A percentile compares a stretch with the other conserved stretches of the same genome.
Evolutionary conservation across 1,284 basidiomycete species (phyloP).

Genomic region (Cutaneotrichosporon cyanovorans): DNA sequence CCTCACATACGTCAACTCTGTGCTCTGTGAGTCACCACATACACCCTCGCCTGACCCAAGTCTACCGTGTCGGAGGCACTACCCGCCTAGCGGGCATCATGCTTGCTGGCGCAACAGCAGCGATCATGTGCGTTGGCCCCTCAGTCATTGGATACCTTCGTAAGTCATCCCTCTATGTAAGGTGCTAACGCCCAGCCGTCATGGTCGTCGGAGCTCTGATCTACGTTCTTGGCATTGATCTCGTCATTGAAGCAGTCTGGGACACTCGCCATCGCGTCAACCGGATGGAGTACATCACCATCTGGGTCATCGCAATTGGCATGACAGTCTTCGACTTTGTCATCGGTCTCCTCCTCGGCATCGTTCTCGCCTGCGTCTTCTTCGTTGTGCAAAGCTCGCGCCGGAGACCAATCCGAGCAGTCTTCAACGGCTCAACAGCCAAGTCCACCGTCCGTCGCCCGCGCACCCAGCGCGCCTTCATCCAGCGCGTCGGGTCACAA

Average conservation of each 20-base stretch:
- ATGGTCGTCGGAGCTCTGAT: constrained; percentile 88
- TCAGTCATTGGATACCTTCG: constrained; percentile 70
- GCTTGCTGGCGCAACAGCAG: constrained; percentile 66
- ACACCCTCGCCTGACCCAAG: constrained; percentile 29
- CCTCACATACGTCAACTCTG: constrained; percentile 69
- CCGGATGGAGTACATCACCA: constrained; percentile 54
- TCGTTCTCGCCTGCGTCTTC: constrained; percentile 86
- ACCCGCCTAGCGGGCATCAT: constrained; percentile 78
- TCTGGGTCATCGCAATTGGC: constrained; percentile 61
- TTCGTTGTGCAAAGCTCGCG: constrained; percentile 92
- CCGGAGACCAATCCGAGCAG: constrained; percentile 67
- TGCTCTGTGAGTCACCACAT: constrained; percentile 52
- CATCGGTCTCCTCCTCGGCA: constrained; percentile 84
- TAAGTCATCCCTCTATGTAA: constrained; percentile 47
- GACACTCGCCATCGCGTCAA: constrained; percentile 86
- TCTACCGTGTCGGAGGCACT: constrained; percentile 89
- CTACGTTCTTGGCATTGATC: constrained; percentile 88
- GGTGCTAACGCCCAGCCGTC: constrained; percentile 55
- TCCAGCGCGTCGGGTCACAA: constrained; percentile 83
- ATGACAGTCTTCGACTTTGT: constrained; percentile 96
- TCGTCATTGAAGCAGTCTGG: constrained; percentile 92
- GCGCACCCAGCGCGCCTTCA: constrained; percentile 76
- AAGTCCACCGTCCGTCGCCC: constrained; percentile 90
- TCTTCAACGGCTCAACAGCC: constrained; percentile 69
- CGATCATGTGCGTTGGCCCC: constrained; percentile 67